Percentiles rank a stretch among this genome's conserved stretches.
phyloP scores from a whole-genome alignment of 1,284 basidiomycete genomes.

The Cutaneotrichosporon mucoides region DNA sequence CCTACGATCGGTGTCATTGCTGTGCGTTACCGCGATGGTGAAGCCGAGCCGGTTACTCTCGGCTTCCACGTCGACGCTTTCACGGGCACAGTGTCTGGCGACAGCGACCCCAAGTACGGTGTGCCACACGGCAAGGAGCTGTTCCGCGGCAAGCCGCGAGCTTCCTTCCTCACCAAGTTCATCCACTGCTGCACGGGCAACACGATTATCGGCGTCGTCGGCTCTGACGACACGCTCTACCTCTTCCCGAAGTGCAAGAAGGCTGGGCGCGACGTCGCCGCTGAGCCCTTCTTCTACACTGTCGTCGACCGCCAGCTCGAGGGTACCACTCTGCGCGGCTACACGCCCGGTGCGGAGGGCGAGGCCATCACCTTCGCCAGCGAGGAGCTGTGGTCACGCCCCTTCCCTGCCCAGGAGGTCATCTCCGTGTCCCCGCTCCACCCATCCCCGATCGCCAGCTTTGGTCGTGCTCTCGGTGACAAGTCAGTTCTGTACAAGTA shows the following conservation, averaged over 20 bases:
- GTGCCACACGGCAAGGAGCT: slow-evolving; percentile 36
- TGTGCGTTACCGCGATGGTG: slow-evolving; percentile 9
- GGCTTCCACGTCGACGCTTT: slow-evolving; percentile 73
- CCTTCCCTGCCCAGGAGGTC: slow-evolving; percentile 59
- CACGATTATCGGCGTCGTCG: slow-evolving; percentile 40
- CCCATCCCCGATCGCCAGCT: slow-evolving; percentile 62
- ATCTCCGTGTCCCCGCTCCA: slow-evolving; percentile 23
- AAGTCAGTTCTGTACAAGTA: slow-evolving; percentile 91
- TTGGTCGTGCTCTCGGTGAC: slow-evolving; percentile 80
- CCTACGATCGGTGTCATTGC: slow-evolving; percentile 43
- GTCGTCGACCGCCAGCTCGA: slow-evolving; percentile 18
- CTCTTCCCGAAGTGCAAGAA: slow-evolving; percentile 49
- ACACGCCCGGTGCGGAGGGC: slow-evolving; percentile 9
- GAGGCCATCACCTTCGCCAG: slow-evolving; percentile 10
- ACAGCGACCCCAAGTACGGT: slow-evolving; percentile 19
- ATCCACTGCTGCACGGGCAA: slow-evolving; percentile 43
- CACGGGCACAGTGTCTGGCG: slow-evolving; percentile 58
- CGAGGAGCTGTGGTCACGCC: slow-evolving; percentile 57
- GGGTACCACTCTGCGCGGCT: slow-evolving; percentile 20
- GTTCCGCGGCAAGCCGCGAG: slow-evolving; percentile 28
- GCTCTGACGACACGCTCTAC: slow-evolving; percentile 29
- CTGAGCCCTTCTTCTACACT: slow-evolving; percentile 33
- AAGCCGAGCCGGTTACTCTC: slow-evolving; percentile 52
- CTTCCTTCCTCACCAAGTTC: slow-evolving; percentile 39
- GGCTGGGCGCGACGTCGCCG: slow-evolving; percentile 31